Evolutionary conservation across 306 rosid species (phyloP).

Genomic region (cucumber (Cucumis sativus)): DNA sequence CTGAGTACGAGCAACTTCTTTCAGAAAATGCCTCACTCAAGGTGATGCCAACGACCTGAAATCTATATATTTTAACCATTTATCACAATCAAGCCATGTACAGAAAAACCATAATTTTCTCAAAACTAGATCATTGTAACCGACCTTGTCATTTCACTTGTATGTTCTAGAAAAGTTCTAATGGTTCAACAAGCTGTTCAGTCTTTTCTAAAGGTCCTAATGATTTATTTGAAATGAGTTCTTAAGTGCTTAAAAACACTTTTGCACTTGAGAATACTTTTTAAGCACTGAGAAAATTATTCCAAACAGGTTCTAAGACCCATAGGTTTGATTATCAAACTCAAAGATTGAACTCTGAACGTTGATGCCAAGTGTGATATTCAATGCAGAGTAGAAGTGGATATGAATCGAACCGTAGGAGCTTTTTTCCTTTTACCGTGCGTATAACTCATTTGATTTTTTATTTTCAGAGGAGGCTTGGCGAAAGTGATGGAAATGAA

Average conservation of each 20-base stretch:
- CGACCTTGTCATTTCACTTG: not conserved
- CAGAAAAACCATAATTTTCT: not conserved
- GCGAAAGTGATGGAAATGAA: constrained; percentile 49
- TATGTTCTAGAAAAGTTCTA: not conserved
- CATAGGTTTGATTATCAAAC: not conserved
- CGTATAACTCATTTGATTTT: not conserved
- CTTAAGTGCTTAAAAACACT: too few species aligned
- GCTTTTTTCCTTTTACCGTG: not conserved
- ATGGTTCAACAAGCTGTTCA: not conserved
- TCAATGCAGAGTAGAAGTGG: not conserved
- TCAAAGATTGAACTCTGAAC: not conserved
- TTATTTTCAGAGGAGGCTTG: constrained; percentile 65
- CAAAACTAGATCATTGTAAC: not conserved
- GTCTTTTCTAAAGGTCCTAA: not conserved
- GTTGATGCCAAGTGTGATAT: not conserved
- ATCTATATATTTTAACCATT: constrained; percentile 11
- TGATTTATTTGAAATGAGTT: too few species aligned
- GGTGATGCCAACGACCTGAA: constrained; percentile 30
- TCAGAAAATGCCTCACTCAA: constrained; percentile 78
- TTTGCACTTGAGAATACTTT: too few species aligned
- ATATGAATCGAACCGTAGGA: not conserved
- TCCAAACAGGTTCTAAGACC: too few species aligned
- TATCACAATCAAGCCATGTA: not conserved
- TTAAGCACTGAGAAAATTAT: too few species aligned
- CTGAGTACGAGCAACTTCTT: constrained; percentile 77